phyloP scores from a whole-genome alignment of 495 filamentous ascomycete genomes.

The Pyrenopolyporus hunteri region DNA sequence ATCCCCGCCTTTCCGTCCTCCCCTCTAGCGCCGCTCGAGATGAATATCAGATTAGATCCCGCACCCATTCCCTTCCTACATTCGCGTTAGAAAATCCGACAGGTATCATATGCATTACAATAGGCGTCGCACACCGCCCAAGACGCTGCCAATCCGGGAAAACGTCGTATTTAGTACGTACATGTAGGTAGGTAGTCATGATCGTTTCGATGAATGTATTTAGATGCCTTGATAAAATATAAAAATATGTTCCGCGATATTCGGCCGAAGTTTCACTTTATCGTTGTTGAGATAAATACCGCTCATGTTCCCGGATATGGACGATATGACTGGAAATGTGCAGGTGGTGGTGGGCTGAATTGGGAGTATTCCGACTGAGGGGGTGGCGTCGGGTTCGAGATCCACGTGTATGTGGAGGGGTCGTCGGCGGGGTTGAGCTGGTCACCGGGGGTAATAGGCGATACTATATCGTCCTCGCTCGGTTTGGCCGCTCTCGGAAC shows the following conservation, averaged over 20 bases:
- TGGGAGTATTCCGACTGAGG: slow-evolving; percentile 40
- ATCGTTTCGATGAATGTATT: too few species aligned
- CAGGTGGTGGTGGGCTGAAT: slow-evolving; percentile 37
- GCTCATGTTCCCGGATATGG: slow-evolving; percentile 38
- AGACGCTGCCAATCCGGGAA: slow-evolving; percentile 22
- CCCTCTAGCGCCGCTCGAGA: background rate
- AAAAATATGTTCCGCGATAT: too few species aligned
- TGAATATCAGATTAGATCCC: background rate
- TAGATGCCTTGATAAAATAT: too few species aligned
- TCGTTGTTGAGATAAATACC: background rate
- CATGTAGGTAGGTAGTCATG: too few species aligned
- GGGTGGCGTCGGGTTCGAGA: slow-evolving; percentile 41
- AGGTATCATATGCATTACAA: slow-evolving; percentile 36
- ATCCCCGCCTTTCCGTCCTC: background rate
- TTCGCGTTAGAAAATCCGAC: slow-evolving; percentile 18
- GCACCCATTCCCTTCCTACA: background rate
- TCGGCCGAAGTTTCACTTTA: background rate
- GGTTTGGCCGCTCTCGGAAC: slow-evolving; percentile 26
- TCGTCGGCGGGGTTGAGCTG: slow-evolving; percentile 37
- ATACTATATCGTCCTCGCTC: slow-evolving; percentile 39
- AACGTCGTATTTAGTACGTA: slow-evolving; percentile 10
- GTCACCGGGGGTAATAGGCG: slow-evolving; percentile 33
- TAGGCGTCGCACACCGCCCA: slow-evolving; percentile 11
- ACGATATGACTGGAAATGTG: slow-evolving; percentile 39
- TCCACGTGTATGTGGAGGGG: slow-evolving; percentile 37